Conservation (phyloP, 2,329 filamentous ascomycete species). For the Phaeosphaeriaceae sp. region DNA sequence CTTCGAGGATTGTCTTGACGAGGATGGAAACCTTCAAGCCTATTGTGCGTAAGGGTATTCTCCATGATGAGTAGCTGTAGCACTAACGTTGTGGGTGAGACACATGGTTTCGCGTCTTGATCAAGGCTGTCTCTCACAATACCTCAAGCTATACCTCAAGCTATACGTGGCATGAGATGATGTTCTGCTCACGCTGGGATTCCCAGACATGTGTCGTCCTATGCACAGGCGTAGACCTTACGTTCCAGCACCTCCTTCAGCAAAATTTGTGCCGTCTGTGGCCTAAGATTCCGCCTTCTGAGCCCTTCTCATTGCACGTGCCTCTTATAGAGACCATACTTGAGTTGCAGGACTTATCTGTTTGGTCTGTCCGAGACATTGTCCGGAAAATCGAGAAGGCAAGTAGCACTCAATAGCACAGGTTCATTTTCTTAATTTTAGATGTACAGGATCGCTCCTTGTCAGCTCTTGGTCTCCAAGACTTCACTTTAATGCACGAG, state of each 20-base stretch:
- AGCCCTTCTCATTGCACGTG: constrained; percentile 18
- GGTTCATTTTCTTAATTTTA: neutral
- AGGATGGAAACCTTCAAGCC: constrained; percentile 3
- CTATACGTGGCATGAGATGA: constrained; percentile 28
- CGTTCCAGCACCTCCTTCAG: constrained; percentile 11
- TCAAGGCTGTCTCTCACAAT: constrained; percentile 8
- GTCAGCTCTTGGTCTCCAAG: neutral
- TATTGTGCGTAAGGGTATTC: neutral
- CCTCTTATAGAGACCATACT: constrained; percentile 21
- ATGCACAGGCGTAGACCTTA: constrained; percentile 12
- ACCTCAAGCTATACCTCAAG: neutral
- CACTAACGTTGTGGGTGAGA: constrained; percentile 3
- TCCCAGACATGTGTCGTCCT: constrained; percentile 4
- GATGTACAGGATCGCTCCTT: neutral
- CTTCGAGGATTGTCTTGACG: constrained; percentile 5
- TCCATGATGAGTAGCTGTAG: neutral
- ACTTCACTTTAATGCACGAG: constrained; percentile 22
- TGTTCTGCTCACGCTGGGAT: constrained; percentile 17
- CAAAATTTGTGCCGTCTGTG: constrained; percentile 6
- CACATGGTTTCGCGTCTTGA: constrained; percentile 20
- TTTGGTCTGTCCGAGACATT: constrained; percentile 24
- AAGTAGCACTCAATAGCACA: neutral
- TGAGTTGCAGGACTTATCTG: constrained; percentile 13
- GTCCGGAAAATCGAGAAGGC: constrained; percentile 20
- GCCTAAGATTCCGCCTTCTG: constrained; percentile 1